Percentiles rank a stretch among this genome's conserved stretches.
These are phyloP conservation scores for Pseudogymnoascus sp. DNA, from an alignment of 2,329 filamentous ascomycete species.

Conservation along the genomic window DNA sequence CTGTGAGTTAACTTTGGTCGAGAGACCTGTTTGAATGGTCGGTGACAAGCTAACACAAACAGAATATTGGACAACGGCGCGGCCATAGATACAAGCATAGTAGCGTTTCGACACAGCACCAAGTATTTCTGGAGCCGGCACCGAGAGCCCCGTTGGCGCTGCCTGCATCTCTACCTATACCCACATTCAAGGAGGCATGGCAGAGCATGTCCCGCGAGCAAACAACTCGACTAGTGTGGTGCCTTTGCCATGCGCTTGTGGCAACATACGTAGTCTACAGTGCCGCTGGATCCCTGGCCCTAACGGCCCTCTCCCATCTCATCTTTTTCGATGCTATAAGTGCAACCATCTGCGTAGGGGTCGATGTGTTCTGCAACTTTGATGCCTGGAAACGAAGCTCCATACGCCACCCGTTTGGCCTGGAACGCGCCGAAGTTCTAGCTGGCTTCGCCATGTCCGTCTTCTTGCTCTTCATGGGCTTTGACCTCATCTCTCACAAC, in stretches of 20 bases:
- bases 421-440: slow-evolving; percentile 87
- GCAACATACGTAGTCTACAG: slow-evolving; percentile 80
- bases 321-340: slow-evolving; percentile 94
- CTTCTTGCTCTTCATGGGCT: slow-evolving; percentile 92
- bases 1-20: slow-evolving; percentile 44
- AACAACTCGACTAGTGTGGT: slow-evolving; percentile 77
- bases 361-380: slow-evolving; percentile 92
- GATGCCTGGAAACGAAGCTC: slow-evolving; percentile 94
- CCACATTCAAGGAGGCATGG: slow-evolving; percentile 81
- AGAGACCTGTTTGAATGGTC: neutral
- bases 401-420: slow-evolving; percentile 84
- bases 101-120: slow-evolving; percentile 78
- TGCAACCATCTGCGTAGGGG: slow-evolving; percentile 80
- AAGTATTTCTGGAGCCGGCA: slow-evolving; percentile 91
- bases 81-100: slow-evolving; percentile 98
- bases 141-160: slow-evolving; percentile 78
- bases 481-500: slow-evolving; percentile 90
- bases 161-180: slow-evolving; percentile 84
- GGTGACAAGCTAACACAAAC: slow-evolving; percentile 25
- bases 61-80: slow-evolving; percentile 85
- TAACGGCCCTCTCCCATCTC: slow-evolving; percentile 86
- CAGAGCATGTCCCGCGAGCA: slow-evolving; percentile 86
- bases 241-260: slow-evolving; percentile 75
- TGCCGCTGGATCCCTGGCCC: slow-evolving; percentile 76
- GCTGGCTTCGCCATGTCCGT: slow-evolving; percentile 95